Evolutionary conservation across 1,284 basidiomycete genomes (phyloP).

Genomic region (Ustilago shanxiensis): DNA sequence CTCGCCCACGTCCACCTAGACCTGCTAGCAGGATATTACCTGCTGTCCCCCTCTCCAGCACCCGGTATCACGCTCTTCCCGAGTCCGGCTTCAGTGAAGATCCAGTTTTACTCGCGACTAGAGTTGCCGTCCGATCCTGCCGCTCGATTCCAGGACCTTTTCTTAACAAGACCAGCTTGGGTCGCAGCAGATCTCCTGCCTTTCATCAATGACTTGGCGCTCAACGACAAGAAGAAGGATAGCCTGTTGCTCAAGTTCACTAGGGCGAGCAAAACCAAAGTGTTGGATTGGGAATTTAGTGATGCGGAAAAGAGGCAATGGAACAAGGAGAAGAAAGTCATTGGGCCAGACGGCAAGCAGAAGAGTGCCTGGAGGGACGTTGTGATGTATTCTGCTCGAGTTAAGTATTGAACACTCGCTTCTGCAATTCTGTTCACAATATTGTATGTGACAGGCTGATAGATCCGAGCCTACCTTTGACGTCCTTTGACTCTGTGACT

Average conservation of each 20-base stretch:
- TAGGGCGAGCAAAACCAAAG: slow-evolving; percentile 45
- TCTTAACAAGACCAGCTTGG: slow-evolving; percentile 63
- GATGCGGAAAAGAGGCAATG: slow-evolving; percentile 35
- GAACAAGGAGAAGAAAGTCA: slow-evolving; percentile 46
- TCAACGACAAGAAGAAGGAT: slow-evolving; percentile 51
- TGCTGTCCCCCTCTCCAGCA: slow-evolving; percentile 54
- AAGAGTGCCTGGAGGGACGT: slow-evolving; percentile 41
- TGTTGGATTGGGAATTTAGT: slow-evolving; percentile 40
- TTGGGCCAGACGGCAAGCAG: slow-evolving; percentile 20
- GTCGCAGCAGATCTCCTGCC: slow-evolving; percentile 64
- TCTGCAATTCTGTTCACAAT: neutral
- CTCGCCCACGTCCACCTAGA: slow-evolving; percentile 19
- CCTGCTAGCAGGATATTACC: slow-evolving; percentile 44
- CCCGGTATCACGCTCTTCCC: slow-evolving; percentile 29
- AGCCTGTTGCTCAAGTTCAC: slow-evolving; percentile 58
- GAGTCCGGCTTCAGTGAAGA: slow-evolving; percentile 26
- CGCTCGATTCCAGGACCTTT: slow-evolving; percentile 66
- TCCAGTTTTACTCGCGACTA: slow-evolving; percentile 63
- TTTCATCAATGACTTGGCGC: slow-evolving; percentile 67
- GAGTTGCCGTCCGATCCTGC: slow-evolving; percentile 62
- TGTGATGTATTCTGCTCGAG: slow-evolving; percentile 49
- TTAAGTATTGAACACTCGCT: slow-evolving; percentile 37
- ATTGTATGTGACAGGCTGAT: too few species aligned
- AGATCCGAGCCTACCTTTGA: neutral
- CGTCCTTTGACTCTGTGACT: neutral